Evolutionary conservation across 2,329 filamentous ascomycete genomes (phyloP).

Genomic region (Cladosporium sp.): DNA sequence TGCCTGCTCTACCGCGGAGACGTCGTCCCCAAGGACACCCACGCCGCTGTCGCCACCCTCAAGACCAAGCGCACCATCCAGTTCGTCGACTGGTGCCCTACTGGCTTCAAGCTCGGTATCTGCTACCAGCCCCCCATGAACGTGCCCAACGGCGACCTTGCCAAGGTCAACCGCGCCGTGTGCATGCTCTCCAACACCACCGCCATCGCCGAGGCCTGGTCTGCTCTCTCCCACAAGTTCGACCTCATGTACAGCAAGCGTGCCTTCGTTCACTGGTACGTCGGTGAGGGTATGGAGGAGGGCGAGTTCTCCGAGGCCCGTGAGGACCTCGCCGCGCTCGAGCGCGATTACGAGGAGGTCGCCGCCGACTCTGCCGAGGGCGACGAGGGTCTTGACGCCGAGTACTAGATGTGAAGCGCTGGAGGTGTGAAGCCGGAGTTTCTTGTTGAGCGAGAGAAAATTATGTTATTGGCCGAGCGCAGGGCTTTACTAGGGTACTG

Average conservation of each 20-base stretch:
- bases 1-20: conserved; percentile 98
- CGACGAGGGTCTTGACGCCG: conserved; percentile 80
- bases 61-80: conserved; percentile 99
- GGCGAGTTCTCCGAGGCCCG: conserved; percentile 99
- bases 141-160: conserved; percentile 94
- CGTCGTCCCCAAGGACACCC: conserved; percentile 93
- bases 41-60: conserved; percentile 87
- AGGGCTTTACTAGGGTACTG: conserved; percentile 20
- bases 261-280: conserved; percentile 99
- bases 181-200: conserved; percentile 99
- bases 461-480: conserved; percentile 18
- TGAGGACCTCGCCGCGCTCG: conserved; percentile 95
- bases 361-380: conserved; percentile 89
- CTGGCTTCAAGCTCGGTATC: conserved; percentile 99
- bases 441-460: conserved; percentile 20
- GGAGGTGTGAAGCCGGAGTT: conserved; percentile 8
- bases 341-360: conserved; percentile 99
- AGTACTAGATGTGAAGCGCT: conserved; percentile 67
- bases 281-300: conserved; percentile 99
- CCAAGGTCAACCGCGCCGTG: conserved; percentile 96
- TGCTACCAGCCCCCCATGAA: conserved; percentile 97
- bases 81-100: conserved; percentile 99
- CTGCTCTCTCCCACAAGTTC: conserved; percentile 94
- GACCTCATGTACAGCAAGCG: conserved; percentile 99
- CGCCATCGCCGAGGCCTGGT: conserved; percentile 97